Percentiles rank a stretch among this genome's conserved stretches.
phyloP scores from a whole-genome alignment of 345 rosid species.

The Lepidium africanum region DNA sequence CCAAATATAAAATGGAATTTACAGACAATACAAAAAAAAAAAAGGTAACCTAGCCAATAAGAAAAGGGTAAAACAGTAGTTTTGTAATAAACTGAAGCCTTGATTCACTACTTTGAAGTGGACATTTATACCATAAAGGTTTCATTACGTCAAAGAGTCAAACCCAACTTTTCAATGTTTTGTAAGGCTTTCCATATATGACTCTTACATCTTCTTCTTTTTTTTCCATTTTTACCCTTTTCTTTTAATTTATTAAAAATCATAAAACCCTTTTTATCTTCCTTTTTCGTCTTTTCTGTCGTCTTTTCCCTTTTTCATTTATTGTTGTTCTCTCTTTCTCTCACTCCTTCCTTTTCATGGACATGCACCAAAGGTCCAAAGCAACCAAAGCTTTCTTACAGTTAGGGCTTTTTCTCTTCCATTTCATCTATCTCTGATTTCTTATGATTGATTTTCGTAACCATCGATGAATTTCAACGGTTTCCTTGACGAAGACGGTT shows the following conservation, averaged over 20 bases:
- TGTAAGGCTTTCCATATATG: slow-evolving; percentile 19
- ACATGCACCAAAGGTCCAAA: slow-evolving; percentile 4
- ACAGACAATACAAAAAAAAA: not conserved
- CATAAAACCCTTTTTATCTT: not conserved
- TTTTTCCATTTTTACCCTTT: slow-evolving; percentile 15
- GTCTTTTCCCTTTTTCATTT: not conserved
- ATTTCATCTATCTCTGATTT: slow-evolving; percentile 27
- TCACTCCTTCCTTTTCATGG: slow-evolving; percentile 14
- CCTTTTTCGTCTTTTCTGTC: slow-evolving; percentile 5
- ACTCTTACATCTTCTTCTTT: slow-evolving; percentile 61
- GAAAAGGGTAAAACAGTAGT: no score
- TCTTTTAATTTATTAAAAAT: not conserved
- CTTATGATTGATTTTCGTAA: not conserved
- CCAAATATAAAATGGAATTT: not conserved
- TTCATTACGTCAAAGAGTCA: slow-evolving; percentile 20
- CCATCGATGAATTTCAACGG: slow-evolving; percentile 29
- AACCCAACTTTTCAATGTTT: slow-evolving; percentile 20
- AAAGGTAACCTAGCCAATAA: no score
- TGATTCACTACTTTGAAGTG: slow-evolving; percentile 4
- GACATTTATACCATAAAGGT: slow-evolving; percentile 13
- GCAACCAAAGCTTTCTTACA: slow-evolving; percentile 42
- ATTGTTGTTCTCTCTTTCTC: not conserved
- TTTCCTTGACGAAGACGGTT: slow-evolving; percentile 13
- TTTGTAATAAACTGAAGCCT: no score
- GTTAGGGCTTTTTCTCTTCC: slow-evolving; percentile 32